phyloP scores from a whole-genome alignment of 73 alveolate genomes.

The Paramecium sonneborni region DNA sequence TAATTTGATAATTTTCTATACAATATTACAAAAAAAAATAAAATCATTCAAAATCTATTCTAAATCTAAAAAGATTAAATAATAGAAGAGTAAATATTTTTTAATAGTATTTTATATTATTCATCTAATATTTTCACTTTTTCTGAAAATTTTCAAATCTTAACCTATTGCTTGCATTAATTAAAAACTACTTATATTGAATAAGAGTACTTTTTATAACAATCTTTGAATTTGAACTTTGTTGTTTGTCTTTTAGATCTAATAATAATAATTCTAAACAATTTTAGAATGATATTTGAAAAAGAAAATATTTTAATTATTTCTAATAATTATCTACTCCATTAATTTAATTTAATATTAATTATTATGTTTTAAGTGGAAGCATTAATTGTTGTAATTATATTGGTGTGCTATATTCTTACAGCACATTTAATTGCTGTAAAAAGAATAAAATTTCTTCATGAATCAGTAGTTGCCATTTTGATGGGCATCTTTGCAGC shows the following conservation, averaged over 20 bases:
- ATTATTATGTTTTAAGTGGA: conserved; percentile 43
- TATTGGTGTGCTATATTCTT: conserved; percentile 45
- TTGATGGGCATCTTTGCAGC: conserved; percentile 77
- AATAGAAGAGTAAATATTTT: not conserved
- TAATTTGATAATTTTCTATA: not conserved
- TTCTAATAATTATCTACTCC: not conserved
- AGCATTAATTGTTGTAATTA: conserved; percentile 51
- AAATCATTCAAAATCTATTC: not conserved
- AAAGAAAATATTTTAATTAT: too few species aligned
- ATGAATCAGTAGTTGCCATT: conserved; percentile 89
- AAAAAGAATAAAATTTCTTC: conserved; percentile 68
- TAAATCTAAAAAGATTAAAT: not conserved
- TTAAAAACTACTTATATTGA: too few species aligned
- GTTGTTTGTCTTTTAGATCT: too few species aligned
- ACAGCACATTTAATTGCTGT: conserved; percentile 57
- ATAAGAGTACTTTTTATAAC: too few species aligned
- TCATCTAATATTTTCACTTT: too few species aligned
- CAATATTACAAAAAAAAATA: not conserved
- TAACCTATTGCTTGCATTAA: too few species aligned
- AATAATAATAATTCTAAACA: too few species aligned
- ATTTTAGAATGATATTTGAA: too few species aligned
- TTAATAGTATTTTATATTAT: too few species aligned
- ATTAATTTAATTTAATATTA: not conserved
- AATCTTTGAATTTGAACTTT: too few species aligned
- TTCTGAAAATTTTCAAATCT: too few species aligned